Percentiles rank a stretch among this genome's conserved stretches.
These are phyloP conservation scores for Boletellus deceptivus DNA, from an alignment of 1,284 basidiomycete genomes.

Conservation along the genomic window DNA sequence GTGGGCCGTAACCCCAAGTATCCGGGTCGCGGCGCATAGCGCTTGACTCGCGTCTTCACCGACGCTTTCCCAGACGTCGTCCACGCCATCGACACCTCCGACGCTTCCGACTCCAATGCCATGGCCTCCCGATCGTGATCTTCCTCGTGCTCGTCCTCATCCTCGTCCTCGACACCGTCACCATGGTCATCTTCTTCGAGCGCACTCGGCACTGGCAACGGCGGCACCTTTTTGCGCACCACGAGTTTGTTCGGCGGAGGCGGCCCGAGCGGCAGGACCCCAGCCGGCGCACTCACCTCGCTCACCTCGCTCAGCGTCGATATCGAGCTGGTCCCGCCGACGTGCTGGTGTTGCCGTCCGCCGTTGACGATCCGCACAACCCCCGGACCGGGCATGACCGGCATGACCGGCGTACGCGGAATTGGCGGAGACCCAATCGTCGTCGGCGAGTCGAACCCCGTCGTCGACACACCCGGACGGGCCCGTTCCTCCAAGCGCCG, in stretches of 20 bases:
- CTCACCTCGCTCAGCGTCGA: conserved; percentile 36
- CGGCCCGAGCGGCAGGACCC: conserved; percentile 24
- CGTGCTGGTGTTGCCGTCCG: conserved; percentile 10
- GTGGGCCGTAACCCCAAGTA: conserved; percentile 42
- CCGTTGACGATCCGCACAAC: conserved; percentile 22
- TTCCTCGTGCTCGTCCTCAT: conserved; percentile 37
- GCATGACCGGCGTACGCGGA: conserved; percentile 38
- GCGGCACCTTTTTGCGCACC: conserved; percentile 39
- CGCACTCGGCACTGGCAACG: conserved; percentile 23
- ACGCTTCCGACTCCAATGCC: conserved; percentile 35
- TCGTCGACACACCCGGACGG: not conserved
- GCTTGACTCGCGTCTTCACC: conserved; percentile 45
- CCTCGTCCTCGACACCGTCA: conserved; percentile 22
- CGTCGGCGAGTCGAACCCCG: conserved; percentile 40
- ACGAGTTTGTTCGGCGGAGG: conserved; percentile 30
- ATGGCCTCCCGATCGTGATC: not conserved
- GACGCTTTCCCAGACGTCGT: conserved; percentile 41
- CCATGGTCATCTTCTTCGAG: not conserved
- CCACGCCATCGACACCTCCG: conserved; percentile 36
- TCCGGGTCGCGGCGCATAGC: conserved; percentile 43
- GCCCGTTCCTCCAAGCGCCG: conserved; percentile 20
- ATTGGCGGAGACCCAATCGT: conserved; percentile 44
- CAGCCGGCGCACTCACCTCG: conserved; percentile 3
- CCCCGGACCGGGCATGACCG: conserved; percentile 5
- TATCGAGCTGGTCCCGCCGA: conserved; percentile 32